These are phyloP conservation scores for Evernia prunastri DNA, from an alignment of 495 filamentous ascomycete species.

Conservation along the genomic window DNA sequence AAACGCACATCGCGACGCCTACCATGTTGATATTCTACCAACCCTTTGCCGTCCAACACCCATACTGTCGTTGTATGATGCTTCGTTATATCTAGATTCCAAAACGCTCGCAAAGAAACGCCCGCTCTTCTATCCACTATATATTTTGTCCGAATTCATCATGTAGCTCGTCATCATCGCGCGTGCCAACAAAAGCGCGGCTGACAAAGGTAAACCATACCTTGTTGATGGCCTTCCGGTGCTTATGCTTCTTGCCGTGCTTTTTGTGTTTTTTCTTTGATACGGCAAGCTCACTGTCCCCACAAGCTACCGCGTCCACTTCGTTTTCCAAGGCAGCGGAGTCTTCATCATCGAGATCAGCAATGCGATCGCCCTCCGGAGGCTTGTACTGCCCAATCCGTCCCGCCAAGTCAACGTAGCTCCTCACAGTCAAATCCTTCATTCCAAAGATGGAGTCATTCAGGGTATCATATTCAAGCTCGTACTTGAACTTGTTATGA, in stretches of 20 bases:
- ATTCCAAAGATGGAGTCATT: slow-evolving; percentile 68
- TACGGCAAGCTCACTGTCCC: slow-evolving; percentile 14
- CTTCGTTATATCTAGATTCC: not conserved
- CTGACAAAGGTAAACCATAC: slow-evolving; percentile 70
- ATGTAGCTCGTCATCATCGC: slow-evolving; percentile 53
- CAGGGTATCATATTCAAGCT: slow-evolving; percentile 81
- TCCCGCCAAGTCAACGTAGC: slow-evolving; percentile 68
- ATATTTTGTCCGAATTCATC: slow-evolving; percentile 25
- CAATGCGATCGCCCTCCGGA: slow-evolving; percentile 13
- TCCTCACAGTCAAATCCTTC: slow-evolving; percentile 78
- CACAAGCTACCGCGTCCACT: slow-evolving; percentile 19
- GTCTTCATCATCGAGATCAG: slow-evolving; percentile 22
- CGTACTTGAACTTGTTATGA: slow-evolving; percentile 60
- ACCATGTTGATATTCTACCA: too few relatives aligned
- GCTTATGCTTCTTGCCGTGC: slow-evolving; percentile 38
- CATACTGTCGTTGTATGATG: too few relatives aligned
- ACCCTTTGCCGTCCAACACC: too few relatives aligned
- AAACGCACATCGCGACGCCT: too few relatives aligned
- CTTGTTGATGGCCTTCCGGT: slow-evolving; percentile 47
- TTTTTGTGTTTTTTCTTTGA: slow-evolving; percentile 42
- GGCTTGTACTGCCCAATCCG: slow-evolving; percentile 59
- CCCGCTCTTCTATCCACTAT: not conserved
- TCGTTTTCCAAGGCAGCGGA: slow-evolving; percentile 27
- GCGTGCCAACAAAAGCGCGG: slow-evolving; percentile 72
- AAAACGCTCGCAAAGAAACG: not conserved